These are phyloP conservation scores for Baorangia bicolor DNA, from an alignment of 768 basidiomycete species.

Conservation along the genomic window DNA sequence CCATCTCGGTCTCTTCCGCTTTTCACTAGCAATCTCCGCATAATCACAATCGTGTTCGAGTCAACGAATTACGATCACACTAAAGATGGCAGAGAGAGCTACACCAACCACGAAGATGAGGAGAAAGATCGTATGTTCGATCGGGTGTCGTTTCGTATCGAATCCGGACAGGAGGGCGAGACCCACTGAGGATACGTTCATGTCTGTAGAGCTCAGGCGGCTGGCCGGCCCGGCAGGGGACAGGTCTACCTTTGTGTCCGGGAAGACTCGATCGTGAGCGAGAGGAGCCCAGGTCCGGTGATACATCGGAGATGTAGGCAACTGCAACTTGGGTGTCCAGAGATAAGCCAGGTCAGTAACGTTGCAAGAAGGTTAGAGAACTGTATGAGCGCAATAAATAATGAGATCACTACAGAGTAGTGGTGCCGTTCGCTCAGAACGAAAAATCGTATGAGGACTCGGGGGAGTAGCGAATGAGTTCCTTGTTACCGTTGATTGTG, in stretches of 20 bases:
- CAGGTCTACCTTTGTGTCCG: conserved; percentile 65
- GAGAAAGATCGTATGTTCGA: conserved; percentile 58
- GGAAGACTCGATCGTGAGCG: conserved; percentile 61
- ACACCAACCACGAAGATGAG: conserved; percentile 75
- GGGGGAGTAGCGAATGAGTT: too few relatives aligned
- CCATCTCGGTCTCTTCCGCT: conserved; percentile 53
- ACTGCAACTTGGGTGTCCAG: conserved; percentile 56
- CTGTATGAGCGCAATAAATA: conserved; percentile 63
- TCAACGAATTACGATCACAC: conserved; percentile 68
- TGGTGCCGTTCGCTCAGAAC: conserved; percentile 39
- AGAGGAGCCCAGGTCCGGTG: conserved; percentile 62
- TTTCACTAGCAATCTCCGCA: conserved; percentile 35
- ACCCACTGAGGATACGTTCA: conserved; percentile 57
- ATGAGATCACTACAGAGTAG: conserved; percentile 64
- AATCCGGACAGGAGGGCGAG: conserved; percentile 70
- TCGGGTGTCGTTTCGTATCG: conserved; percentile 57
- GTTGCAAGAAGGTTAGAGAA: conserved; percentile 68
- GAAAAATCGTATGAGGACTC: conserved; percentile 13
- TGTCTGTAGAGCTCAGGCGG: conserved; percentile 55
- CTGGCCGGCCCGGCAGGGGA: too few relatives aligned
- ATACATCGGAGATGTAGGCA: conserved; percentile 78
- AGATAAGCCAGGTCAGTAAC: conserved; percentile 69
- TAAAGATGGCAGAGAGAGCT: conserved; percentile 70
- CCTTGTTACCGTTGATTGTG: too few relatives aligned
- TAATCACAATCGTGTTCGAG: conserved; percentile 62